Conservation (phyloP, 2,329 filamentous ascomycete species). For the Claviceps sp. region DNA sequence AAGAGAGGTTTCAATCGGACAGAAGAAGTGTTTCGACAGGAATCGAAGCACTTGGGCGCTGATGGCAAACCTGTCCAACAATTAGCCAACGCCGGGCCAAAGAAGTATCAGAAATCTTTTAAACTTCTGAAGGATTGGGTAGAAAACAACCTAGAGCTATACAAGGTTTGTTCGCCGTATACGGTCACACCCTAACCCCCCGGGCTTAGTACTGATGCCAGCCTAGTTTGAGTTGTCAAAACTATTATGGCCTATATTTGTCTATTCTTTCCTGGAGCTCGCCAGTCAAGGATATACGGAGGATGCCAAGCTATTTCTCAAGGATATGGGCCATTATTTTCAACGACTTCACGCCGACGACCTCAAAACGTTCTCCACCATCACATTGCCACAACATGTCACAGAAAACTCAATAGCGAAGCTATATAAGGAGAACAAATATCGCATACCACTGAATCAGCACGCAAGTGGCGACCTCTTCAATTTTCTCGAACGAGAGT, state of each 20-base stretch:
- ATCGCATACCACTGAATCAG: constrained; percentile 77
- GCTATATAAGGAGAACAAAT: constrained; percentile 76
- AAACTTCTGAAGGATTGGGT: constrained; percentile 68
- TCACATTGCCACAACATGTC: constrained; percentile 67
- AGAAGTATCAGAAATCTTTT: constrained; percentile 67
- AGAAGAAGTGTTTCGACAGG: constrained; percentile 81
- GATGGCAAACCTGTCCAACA: constrained; percentile 64
- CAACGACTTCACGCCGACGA: constrained; percentile 70
- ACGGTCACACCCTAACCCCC: background rate
- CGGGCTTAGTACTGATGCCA: background rate
- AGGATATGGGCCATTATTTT: constrained; percentile 54
- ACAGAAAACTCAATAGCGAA: constrained; percentile 64
- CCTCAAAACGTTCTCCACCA: constrained; percentile 56
- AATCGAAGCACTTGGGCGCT: constrained; percentile 71
- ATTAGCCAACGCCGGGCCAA: constrained; percentile 57
- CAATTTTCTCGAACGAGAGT: constrained; percentile 79
- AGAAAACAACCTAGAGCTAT: constrained; percentile 83
- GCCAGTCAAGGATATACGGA: constrained; percentile 56
- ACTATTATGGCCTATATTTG: constrained; percentile 83
- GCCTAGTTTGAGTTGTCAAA: constrained; percentile 70
- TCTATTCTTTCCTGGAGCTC: constrained; percentile 81
- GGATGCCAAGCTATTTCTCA: constrained; percentile 63
- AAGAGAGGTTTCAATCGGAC: constrained; percentile 93
- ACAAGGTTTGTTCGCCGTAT: constrained; percentile 50
- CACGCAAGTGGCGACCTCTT: constrained; percentile 73